A percentile compares a stretch with the other conserved stretches of the same genome.
phyloP scores from a whole-genome alignment of 371 early-diverging fungal genomes.

The Circinella umbellata region DNA sequence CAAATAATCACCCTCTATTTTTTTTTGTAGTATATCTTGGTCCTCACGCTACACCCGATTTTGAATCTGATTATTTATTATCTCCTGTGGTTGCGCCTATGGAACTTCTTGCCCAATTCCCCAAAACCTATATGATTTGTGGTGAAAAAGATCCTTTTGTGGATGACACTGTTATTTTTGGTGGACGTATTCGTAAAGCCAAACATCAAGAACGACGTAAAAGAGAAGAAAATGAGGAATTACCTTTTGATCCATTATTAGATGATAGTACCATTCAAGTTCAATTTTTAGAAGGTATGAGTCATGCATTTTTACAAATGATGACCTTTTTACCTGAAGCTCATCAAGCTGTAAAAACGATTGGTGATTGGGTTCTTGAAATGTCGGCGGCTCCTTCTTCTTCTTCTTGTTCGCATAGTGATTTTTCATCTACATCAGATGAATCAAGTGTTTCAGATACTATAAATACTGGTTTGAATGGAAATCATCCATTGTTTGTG shows the following conservation, averaged over 20 bases:
- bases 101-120: constrained; percentile 86
- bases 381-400: constrained; percentile 19
- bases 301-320: constrained; percentile 94
- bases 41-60: constrained; percentile 78
- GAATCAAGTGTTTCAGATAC: not conserved
- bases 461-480: not conserved
- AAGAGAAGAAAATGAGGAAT: constrained; percentile 24
- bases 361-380: constrained; percentile 74
- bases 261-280: constrained; percentile 49
- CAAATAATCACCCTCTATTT: not conserved
- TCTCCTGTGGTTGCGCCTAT: constrained; percentile 92
- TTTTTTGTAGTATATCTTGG: constrained; percentile 77
- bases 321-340: constrained; percentile 85
- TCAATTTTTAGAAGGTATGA: constrained; percentile 87
- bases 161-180: constrained; percentile 94
- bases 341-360: constrained; percentile 63
- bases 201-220: constrained; percentile 44
- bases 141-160: constrained; percentile 97
- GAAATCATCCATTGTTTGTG: too few species aligned
- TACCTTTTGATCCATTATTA: constrained; percentile 17
- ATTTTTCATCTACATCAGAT: not conserved
- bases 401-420: not conserved
- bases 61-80: constrained; percentile 81
- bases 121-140: constrained; percentile 87
- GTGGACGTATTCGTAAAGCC: constrained; percentile 85